Percentiles rank a stretch among this genome's conserved stretches.
These are phyloP conservation scores for Dioscorea zingiberensis DNA, from an alignment of 106 monocot genomes.

Conservation along the genomic window DNA sequence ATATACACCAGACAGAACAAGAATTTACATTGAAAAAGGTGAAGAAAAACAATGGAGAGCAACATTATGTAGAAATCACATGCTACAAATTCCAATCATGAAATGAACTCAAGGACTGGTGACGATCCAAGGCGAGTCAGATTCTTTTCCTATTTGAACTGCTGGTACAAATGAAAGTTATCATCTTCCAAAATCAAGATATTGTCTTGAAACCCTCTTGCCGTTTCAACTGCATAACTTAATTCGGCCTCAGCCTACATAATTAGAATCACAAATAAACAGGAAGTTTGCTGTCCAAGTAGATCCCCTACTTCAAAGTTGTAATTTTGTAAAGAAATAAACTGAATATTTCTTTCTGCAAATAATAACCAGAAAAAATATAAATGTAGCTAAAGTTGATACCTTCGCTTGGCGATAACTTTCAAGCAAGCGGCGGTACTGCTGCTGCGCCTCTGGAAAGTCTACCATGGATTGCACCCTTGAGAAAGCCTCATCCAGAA, in stretches of 20 bases:
- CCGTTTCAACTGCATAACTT: slow-evolving; percentile 21
- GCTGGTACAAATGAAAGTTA: slow-evolving; percentile 9
- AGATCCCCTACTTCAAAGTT: too few species aligned
- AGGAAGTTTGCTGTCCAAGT: too few species aligned
- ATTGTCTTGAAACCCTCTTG: slow-evolving; percentile 20
- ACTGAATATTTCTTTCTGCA: too few species aligned
- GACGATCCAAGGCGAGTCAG: too few species aligned
- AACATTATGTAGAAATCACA: too few species aligned
- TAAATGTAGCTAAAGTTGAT: neutral
- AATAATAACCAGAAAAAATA: neutral
- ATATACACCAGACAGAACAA: too few species aligned
- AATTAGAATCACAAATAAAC: neutral
- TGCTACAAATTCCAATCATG: too few species aligned
- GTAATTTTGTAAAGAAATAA: too few species aligned
- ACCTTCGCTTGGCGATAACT: slow-evolving; percentile 59
- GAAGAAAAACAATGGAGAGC: too few species aligned
- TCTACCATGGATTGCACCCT: slow-evolving; percentile 61
- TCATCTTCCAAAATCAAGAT: slow-evolving; percentile 11
- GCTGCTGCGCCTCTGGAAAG: slow-evolving; percentile 44
- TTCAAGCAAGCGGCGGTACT: slow-evolving; percentile 66
- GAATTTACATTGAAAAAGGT: too few species aligned
- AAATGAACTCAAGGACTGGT: too few species aligned
- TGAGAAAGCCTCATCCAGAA: slow-evolving; percentile 51
- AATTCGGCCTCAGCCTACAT: slow-evolving; percentile 22
- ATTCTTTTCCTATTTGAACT: too few species aligned